Conservation (phyloP, 106 monocot species). For the Apostasia shenzhenica region DNA sequence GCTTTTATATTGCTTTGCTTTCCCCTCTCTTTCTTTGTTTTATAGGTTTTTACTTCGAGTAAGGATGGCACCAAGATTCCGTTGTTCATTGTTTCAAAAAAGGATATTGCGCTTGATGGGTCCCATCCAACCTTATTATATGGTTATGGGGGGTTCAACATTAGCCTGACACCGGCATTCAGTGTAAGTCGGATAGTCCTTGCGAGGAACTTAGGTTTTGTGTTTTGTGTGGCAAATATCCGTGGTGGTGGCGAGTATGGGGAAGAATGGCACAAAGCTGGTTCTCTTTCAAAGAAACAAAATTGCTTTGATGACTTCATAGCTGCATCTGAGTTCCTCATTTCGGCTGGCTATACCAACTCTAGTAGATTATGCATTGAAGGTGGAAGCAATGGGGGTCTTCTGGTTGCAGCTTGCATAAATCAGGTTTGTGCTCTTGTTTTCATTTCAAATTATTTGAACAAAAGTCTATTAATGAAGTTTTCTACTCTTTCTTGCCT, state of each 20-base stretch:
- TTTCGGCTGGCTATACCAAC: slow-evolving; percentile 68
- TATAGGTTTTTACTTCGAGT: slow-evolving; percentile 72
- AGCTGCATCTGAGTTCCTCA: slow-evolving; percentile 71
- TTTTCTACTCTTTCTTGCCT: neutral
- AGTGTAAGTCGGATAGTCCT: slow-evolving; percentile 52
- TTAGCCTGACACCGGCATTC: slow-evolving; percentile 76
- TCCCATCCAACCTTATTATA: slow-evolving; percentile 76
- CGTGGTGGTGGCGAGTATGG: slow-evolving; percentile 99
- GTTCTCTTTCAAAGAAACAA: slow-evolving; percentile 82
- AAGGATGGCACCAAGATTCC: slow-evolving; percentile 92
- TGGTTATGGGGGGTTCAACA: slow-evolving; percentile 94
- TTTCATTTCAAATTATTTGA: neutral
- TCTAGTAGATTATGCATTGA: slow-evolving; percentile 71
- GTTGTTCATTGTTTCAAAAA: slow-evolving; percentile 87
- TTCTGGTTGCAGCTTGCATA: slow-evolving; percentile 86
- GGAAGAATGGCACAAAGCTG: slow-evolving; percentile 95
- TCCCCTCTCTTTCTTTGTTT: slow-evolving; percentile 4
- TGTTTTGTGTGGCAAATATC: slow-evolving; percentile 84
- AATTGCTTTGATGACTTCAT: slow-evolving; percentile 98
- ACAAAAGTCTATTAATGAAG: neutral
- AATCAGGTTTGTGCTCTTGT: slow-evolving; percentile 58
- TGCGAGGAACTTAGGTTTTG: slow-evolving; percentile 50
- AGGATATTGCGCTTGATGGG: slow-evolving; percentile 60
- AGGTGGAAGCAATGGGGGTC: slow-evolving; percentile 96
- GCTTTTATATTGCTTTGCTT: neutral